These are phyloP conservation scores for Blastocystis sp. DNA, from an alignment of 352 stramenopile genomes.

Conservation along the genomic window DNA sequence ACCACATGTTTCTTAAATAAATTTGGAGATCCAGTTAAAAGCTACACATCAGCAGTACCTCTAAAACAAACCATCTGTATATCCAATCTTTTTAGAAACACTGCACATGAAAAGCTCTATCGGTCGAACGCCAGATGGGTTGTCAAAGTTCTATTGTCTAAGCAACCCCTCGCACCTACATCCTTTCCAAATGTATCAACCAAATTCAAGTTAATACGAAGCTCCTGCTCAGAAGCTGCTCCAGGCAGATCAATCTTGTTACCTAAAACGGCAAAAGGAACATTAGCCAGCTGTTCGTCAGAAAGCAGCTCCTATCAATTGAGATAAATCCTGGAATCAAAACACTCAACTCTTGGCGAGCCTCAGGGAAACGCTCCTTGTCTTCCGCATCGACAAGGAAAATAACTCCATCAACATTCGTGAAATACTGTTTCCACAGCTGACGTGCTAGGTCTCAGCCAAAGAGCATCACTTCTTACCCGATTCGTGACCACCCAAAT, in stretches of 20 bases:
- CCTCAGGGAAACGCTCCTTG: conserved; percentile 94
- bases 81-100: conserved; percentile 88
- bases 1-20: conserved; percentile 16
- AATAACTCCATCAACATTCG: conserved; percentile 95
- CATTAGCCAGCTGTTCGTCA: conserved; percentile 91
- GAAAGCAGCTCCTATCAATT: conserved; percentile 77
- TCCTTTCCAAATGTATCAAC: conserved; percentile 99
- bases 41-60: background rate
- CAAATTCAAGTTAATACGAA: conserved; percentile 85
- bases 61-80: background rate
- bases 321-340: background rate
- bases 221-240: conserved; percentile 93
- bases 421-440: conserved; percentile 99
- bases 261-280: conserved; percentile 96
- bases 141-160: conserved; percentile 64
- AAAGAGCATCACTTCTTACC: conserved; percentile 62
- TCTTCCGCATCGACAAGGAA: conserved; percentile 98
- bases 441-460: conserved; percentile 71
- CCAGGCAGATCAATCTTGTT: conserved; percentile 99
- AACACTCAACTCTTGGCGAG: conserved; percentile 82
- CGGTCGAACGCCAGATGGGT: conserved; percentile 69
- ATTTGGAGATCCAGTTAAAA: conserved; percentile 34
- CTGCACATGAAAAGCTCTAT: conserved; percentile 99
- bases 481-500: conserved; percentile 96
- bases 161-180: conserved; percentile 20